Percentiles rank a stretch among this genome's conserved stretches.
Conservation (phyloP, 2,329 filamentous ascomycete species). For the Penicillium freii region DNA sequence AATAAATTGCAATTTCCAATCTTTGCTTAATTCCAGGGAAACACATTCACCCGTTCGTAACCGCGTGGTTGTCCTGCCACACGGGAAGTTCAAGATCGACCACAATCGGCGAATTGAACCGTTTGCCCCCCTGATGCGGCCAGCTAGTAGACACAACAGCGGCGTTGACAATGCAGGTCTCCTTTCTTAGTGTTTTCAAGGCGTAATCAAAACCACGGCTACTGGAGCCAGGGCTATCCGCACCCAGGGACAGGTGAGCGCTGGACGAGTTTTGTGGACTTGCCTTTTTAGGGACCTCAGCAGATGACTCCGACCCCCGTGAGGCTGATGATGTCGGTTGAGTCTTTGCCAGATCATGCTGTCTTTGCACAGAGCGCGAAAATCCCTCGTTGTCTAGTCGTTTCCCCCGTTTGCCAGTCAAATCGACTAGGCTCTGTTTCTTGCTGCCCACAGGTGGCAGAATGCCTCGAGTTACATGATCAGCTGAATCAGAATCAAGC, state of each 20-base stretch:
- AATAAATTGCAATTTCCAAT: neutral
- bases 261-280: neutral
- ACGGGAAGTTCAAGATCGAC: conserved; percentile 73
- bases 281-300: conserved; percentile 3
- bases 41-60: conserved; percentile 1
- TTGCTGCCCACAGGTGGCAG: conserved; percentile 50
- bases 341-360: neutral
- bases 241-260: conserved; percentile 6
- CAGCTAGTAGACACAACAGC: conserved; percentile 68
- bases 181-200: conserved; percentile 47
- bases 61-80: conserved; percentile 37
- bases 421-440: conserved; percentile 55
- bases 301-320: conserved; percentile 9
- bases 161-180: conserved; percentile 80
- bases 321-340: conserved; percentile 4
- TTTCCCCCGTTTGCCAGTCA: conserved; percentile 45
- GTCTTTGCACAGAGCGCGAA: conserved; percentile 4
- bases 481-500: conserved; percentile 1
- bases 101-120: conserved; percentile 76
- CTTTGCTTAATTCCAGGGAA: neutral
- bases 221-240: conserved; percentile 7
- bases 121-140: conserved; percentile 61
- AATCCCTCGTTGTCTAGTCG: conserved; percentile 35
- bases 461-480: conserved; percentile 19
- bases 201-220: conserved; percentile 4